Percentiles rank a stretch among this genome's conserved stretches.
These are phyloP conservation scores for Plasmodium sp. DNA, from an alignment of 169 alveolate species.

Conservation along the genomic window DNA sequence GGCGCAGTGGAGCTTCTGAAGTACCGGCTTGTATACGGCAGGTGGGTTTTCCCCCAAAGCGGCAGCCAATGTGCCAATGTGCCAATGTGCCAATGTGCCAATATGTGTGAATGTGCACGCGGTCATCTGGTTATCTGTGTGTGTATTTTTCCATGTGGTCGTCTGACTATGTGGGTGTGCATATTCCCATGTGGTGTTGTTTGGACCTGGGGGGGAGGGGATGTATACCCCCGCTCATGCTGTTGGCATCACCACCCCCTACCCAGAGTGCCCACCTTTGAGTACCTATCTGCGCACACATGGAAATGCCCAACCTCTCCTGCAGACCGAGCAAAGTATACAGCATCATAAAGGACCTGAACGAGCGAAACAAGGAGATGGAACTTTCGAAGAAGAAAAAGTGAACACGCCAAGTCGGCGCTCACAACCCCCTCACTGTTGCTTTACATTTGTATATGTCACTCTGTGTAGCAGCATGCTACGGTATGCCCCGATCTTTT, in stretches of 20 bases:
- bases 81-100: neutral
- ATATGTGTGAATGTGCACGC: neutral
- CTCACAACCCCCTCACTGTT: neutral
- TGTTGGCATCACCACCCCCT: neutral
- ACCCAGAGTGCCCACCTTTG: neutral
- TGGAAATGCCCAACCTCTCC: neutral
- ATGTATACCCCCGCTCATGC: too few species aligned
- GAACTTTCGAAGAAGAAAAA: constrained; percentile 45
- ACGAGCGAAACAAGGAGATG: constrained; percentile 70
- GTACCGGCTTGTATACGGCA: constrained; percentile 76
- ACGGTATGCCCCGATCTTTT: neutral
- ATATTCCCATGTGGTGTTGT: too few species aligned
- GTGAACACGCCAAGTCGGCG: neutral
- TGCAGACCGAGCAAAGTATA: constrained; percentile 68
- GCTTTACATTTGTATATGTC: neutral
- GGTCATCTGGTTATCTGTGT: neutral
- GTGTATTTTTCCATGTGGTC: neutral
- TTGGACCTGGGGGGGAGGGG: too few species aligned
- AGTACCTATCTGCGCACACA: neutral
- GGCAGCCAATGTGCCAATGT: neutral
- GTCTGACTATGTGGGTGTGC: too few species aligned
- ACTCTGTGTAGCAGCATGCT: neutral
- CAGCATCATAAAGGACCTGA: constrained; percentile 64
- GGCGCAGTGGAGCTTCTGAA: constrained; percentile 82
- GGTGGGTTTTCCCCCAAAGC: constrained; percentile 13